Conservation (phyloP, 345 rosid genomes). For the Populus nigra region DNA sequence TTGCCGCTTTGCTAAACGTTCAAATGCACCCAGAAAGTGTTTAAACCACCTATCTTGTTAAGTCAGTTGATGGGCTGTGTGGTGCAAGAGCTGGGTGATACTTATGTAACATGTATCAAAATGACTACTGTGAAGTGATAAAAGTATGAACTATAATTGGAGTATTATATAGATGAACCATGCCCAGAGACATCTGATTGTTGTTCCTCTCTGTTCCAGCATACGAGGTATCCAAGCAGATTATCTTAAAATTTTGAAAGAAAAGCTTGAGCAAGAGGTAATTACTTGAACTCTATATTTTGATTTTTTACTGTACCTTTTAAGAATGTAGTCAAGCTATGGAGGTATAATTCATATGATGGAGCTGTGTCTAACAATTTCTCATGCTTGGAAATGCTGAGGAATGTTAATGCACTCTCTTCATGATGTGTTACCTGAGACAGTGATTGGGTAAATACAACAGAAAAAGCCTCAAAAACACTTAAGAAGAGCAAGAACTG, state of each 20-base stretch:
- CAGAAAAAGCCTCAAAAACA: not conserved
- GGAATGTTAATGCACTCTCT: not conserved
- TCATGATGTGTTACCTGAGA: not conserved
- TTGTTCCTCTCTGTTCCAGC: conserved; percentile 38
- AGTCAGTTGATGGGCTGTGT: not conserved
- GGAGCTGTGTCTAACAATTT: not conserved
- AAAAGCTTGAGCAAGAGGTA: conserved; percentile 92
- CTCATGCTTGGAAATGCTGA: not conserved
- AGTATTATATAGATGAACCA: not conserved
- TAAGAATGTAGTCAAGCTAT: not conserved
- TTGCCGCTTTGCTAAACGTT: no score
- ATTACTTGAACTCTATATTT: not conserved
- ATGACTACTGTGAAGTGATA: conserved; percentile 3
- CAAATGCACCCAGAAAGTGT: no score
- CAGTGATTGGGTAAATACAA: not conserved
- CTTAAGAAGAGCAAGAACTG: not conserved
- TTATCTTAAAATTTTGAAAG: conserved; percentile 75
- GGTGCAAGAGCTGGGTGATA: not conserved
- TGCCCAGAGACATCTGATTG: conserved; percentile 7
- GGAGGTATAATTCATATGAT: no score
- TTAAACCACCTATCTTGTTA: no score
- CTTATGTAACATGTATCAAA: not conserved
- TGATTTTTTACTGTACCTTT: not conserved
- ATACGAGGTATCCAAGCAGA: conserved; percentile 66
- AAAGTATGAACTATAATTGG: not conserved